Percentiles rank a stretch among this genome's conserved stretches.
phyloP scores from a whole-genome alignment of 108 stramenopile genomes.

The Cyclotella kingstonii region DNA sequence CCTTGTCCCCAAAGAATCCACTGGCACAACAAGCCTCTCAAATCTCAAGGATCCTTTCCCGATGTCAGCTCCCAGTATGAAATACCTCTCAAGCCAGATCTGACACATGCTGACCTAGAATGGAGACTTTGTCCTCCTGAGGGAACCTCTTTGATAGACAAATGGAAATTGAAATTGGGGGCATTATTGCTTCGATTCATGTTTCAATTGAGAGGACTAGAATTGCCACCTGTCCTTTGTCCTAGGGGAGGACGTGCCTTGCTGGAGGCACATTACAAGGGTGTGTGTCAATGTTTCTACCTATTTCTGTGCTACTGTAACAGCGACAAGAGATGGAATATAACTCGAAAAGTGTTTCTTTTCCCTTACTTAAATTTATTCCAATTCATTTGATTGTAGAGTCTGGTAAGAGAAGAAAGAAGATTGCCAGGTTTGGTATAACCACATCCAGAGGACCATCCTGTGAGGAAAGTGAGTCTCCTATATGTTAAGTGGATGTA shows the following conservation, averaged over 20 bases:
- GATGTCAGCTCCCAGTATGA: no score
- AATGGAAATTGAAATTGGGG: conserved; percentile 47
- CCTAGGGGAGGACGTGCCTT: conserved; percentile 63
- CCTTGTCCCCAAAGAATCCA: no score
- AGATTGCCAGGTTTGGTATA: conserved; percentile 76
- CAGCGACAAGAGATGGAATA: no score
- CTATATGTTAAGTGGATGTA: background rate
- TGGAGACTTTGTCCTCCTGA: conserved; percentile 70
- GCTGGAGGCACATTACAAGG: conserved; percentile 58
- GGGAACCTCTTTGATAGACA: conserved; percentile 35
- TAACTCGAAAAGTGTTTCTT: no score
- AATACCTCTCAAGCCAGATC: no score
- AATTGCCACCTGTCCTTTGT: conserved; percentile 56
- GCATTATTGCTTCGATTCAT: conserved; percentile 57
- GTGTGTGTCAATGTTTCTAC: conserved; percentile 2
- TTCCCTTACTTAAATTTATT: background rate
- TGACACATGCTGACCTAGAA: conserved; percentile 58
- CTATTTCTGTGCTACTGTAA: background rate
- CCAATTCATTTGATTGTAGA: background rate
- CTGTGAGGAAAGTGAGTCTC: conserved; percentile 39
- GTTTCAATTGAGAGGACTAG: conserved; percentile 37
- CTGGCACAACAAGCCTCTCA: no score
- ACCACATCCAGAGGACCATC: conserved; percentile 67
- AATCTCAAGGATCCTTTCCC: no score
- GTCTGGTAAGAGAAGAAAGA: conserved; percentile 36